A percentile compares a stretch with the other conserved stretches of the same genome.
Conservation (phyloP, 495 filamentous ascomycete species). For the Extremus antarcticus region DNA sequence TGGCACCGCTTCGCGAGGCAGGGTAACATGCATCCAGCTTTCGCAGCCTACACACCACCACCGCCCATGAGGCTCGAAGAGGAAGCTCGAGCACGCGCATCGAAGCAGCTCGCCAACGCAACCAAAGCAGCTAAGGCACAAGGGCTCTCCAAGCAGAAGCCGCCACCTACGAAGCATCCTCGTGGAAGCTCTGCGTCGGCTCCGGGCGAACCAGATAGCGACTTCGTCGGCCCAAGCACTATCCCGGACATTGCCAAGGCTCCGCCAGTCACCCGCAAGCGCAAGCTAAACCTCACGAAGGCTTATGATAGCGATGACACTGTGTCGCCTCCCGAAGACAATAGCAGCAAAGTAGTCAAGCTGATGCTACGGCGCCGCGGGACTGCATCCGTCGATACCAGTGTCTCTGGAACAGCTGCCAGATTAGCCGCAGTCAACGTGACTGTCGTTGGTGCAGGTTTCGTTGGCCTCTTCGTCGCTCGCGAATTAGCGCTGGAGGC, state of each 20-base stretch:
- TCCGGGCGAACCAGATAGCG: neutral
- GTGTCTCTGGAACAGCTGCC: neutral
- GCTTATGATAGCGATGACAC: neutral
- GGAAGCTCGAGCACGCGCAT: neutral
- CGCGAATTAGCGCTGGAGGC: slow-evolving; percentile 8
- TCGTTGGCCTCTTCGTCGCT: slow-evolving; percentile 16
- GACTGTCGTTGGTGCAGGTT: slow-evolving; percentile 13
- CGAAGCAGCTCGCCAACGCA: neutral
- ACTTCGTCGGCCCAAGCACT: neutral
- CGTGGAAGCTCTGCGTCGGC: no score
- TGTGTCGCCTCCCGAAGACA: neutral
- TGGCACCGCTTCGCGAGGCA: no score
- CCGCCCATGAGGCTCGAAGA: slow-evolving; percentile 10
- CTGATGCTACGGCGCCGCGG: no score
- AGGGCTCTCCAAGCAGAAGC: neutral
- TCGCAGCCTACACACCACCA: neutral
- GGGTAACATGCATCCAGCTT: no score
- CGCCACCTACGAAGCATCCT: no score
- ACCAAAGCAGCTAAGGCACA: neutral
- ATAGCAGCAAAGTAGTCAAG: neutral
- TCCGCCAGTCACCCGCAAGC: neutral
- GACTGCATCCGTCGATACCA: no score
- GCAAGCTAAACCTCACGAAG: neutral
- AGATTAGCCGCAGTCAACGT: neutral
- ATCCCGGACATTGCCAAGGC: neutral